Percentiles rank a stretch among this genome's conserved stretches.
phyloP scores from a whole-genome alignment of 164 flowering plant species.

The Brasenia schreberi region DNA sequence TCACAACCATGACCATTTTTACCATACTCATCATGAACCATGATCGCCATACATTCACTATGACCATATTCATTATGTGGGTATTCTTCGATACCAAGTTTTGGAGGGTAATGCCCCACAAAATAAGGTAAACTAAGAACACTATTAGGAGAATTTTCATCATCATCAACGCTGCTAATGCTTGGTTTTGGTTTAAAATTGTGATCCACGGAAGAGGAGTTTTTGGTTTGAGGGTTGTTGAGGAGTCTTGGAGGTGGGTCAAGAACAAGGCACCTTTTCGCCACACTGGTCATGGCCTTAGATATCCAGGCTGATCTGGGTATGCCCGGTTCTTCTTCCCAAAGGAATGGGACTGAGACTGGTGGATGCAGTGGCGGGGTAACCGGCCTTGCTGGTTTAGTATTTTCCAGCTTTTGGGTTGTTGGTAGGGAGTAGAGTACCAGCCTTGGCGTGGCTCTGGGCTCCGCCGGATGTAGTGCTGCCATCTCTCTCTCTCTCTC shows the following conservation, averaged over 20 bases:
- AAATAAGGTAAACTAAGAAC: not conserved
- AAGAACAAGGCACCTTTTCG: constrained; percentile 18
- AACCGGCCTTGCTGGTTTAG: constrained; percentile 22
- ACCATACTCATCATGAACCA: too few species aligned
- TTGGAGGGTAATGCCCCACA: not conserved
- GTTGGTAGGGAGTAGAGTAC: constrained; percentile 29
- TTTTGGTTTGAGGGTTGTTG: not conserved
- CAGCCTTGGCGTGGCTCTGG: constrained; percentile 36
- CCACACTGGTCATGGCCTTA: constrained; percentile 1
- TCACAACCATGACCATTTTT: constrained; percentile 11
- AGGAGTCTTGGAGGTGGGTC: constrained; percentile 62
- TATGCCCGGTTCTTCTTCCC: constrained; percentile 84
- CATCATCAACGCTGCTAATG: not conserved
- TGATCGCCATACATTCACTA: not conserved
- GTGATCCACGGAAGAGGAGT: not conserved
- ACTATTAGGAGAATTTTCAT: not conserved
- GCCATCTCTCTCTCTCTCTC: constrained; percentile 10
- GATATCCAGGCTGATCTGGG: constrained; percentile 20
- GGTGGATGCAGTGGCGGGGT: constrained; percentile 46
- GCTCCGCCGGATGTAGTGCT: constrained; percentile 4
- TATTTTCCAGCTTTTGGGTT: constrained; percentile 6
- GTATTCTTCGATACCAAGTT: not conserved
- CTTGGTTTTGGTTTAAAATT: not conserved
- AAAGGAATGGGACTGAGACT: constrained; percentile 53
- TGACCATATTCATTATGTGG: not conserved